These are phyloP conservation scores for Cordyceps cateniannulata DNA, from an alignment of 2,329 filamentous ascomycete genomes.

Conservation along the genomic window DNA sequence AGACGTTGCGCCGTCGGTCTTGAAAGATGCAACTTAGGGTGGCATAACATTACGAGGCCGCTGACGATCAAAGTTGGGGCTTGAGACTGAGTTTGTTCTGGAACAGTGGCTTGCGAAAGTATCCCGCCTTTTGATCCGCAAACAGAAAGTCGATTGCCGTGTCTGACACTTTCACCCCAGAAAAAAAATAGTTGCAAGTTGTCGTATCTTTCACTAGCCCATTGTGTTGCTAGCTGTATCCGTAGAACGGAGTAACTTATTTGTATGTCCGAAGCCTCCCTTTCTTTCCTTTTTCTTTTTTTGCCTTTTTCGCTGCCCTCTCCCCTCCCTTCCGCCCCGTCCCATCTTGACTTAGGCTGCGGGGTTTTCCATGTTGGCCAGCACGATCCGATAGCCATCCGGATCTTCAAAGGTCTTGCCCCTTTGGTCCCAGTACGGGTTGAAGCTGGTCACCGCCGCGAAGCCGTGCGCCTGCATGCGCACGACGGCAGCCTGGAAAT, in stretches of 20 bases:
- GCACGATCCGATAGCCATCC: constrained; percentile 38
- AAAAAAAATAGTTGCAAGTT: no score
- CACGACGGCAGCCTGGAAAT: constrained; percentile 24
- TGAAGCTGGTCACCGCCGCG: constrained; percentile 29
- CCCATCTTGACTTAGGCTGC: neutral
- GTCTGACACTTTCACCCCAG: neutral
- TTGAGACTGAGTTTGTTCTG: neutral
- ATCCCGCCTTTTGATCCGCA: neutral
- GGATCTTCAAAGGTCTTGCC: constrained; percentile 39
- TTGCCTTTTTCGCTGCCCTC: neutral
- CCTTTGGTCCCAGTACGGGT: constrained; percentile 38
- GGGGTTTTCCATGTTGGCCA: constrained; percentile 25
- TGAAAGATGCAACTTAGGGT: neutral
- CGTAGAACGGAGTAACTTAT: no score
- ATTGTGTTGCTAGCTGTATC: neutral
- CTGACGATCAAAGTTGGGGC: neutral
- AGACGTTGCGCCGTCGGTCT: neutral
- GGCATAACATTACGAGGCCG: neutral
- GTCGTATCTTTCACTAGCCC: neutral
- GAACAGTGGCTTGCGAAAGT: neutral
- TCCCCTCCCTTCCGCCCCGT: neutral
- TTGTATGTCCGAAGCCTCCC: neutral
- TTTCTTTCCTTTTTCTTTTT: neutral
- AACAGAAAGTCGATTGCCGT: neutral
- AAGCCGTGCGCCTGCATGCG: constrained; percentile 31